Evolutionary conservation across 1,284 basidiomycete species (phyloP).

Genomic region (Ceratobasidium sp.): DNA sequence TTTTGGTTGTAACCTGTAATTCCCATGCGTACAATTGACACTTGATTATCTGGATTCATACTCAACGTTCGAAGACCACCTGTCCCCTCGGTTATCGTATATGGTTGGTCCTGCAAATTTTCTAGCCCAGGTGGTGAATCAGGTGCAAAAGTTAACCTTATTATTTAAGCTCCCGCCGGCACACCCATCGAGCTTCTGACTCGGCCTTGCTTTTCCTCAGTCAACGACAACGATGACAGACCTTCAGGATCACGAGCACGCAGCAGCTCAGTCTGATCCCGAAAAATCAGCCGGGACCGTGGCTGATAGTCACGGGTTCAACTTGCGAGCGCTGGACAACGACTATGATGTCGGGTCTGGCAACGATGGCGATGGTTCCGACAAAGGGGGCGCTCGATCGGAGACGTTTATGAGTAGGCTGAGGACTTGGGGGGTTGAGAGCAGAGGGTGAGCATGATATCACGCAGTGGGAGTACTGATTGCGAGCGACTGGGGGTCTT

Average conservation of each 20-base stretch:
- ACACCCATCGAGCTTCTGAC: not conserved
- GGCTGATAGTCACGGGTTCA: conserved; percentile 20
- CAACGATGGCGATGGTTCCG: not conserved
- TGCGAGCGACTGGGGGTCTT: not conserved
- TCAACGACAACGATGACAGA: conserved; percentile 24
- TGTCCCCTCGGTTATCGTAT: not conserved
- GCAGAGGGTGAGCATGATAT: conserved; percentile 14
- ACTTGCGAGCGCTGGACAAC: conserved; percentile 22
- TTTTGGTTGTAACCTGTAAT: conserved; percentile 10
- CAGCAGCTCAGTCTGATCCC: not conserved
- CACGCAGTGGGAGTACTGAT: too few species aligned
- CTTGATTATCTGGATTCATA: not conserved
- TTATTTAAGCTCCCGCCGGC: not conserved
- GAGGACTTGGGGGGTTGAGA: conserved; percentile 34
- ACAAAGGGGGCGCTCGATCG: not conserved
- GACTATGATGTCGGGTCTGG: not conserved
- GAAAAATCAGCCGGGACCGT: conserved; percentile 13
- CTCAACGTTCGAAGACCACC: not conserved
- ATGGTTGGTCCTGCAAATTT: not conserved
- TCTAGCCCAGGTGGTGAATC: not conserved
- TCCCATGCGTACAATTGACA: conserved; percentile 1
- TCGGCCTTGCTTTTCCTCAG: not conserved
- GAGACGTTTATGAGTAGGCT: not conserved
- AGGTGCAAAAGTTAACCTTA: not conserved
- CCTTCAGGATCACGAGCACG: not conserved